These are phyloP conservation scores for Pezicula radicicola DNA, from an alignment of 2,329 filamentous ascomycete species.

Conservation along the genomic window DNA sequence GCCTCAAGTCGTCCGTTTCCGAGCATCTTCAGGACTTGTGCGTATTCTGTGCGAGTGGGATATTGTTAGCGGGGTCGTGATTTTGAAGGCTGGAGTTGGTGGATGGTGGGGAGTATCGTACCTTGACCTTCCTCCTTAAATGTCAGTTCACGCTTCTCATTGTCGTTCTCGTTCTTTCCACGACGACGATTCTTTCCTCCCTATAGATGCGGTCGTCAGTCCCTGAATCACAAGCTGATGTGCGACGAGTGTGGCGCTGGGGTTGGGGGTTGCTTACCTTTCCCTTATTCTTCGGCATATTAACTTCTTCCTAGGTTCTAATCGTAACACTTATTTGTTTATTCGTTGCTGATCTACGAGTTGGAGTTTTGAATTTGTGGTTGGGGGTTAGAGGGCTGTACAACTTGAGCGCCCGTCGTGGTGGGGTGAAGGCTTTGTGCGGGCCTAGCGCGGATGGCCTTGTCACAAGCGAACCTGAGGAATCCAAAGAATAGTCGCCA, in stretches of 20 bases:
- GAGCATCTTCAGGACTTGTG: constrained; percentile 92
- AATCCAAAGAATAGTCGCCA: too few species aligned
- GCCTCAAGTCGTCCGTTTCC: constrained; percentile 93
- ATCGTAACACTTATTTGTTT: neutral
- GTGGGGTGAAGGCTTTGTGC: too few species aligned
- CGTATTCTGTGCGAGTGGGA: constrained; percentile 54
- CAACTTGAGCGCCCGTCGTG: too few species aligned
- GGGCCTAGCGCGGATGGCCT: too few species aligned
- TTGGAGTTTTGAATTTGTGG: constrained; percentile 3
- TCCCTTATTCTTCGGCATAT: constrained; percentile 99
- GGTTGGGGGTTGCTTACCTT: constrained; percentile 60
- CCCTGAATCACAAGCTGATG: constrained; percentile 1
- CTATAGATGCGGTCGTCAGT: constrained; percentile 43
- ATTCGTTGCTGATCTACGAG: constrained; percentile 1
- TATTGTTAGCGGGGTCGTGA: constrained; percentile 10
- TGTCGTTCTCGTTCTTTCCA: constrained; percentile 99
- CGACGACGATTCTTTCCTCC: constrained; percentile 98
- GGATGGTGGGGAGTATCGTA: constrained; percentile 28
- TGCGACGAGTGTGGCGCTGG: constrained; percentile 3
- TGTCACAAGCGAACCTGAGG: too few species aligned
- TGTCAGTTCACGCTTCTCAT: constrained; percentile 96
- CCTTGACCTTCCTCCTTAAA: constrained; percentile 98
- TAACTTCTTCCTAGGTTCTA: constrained; percentile 29
- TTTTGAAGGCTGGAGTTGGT: neutral
- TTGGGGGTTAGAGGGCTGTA: neutral